phyloP scores from a whole-genome alignment of 768 basidiomycete species.

The Boletus edulis region DNA sequence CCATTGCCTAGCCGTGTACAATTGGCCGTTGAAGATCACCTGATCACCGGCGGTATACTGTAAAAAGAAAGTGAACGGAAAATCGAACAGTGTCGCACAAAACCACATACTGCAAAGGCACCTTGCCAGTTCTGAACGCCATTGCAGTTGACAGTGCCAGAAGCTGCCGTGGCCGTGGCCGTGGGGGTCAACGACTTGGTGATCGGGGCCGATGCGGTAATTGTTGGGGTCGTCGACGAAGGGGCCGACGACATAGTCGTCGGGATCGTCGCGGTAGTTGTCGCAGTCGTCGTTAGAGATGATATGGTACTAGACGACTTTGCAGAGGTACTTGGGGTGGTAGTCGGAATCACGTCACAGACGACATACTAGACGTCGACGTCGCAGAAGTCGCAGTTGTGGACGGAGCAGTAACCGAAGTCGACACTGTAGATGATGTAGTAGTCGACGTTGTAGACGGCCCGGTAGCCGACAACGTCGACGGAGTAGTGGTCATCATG shows the following conservation, averaged over 20 bases:
- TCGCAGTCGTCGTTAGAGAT: no score
- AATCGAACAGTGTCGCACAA: accelerated
- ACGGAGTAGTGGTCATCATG: not conserved
- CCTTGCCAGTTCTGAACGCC: conserved; percentile 24
- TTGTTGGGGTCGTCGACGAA: not conserved
- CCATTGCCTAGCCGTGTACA: conserved; percentile 29
- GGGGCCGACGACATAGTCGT: not conserved
- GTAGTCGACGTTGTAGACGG: not conserved
- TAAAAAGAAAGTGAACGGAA: not conserved
- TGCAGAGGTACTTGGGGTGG: no score
- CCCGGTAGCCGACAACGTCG: not conserved
- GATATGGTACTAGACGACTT: no score
- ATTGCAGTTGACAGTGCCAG: conserved; percentile 7
- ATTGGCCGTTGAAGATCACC: conserved; percentile 20
- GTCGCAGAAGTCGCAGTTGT: not conserved
- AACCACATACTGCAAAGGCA: conserved; percentile 16
- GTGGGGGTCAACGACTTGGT: not conserved
- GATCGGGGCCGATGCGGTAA: not conserved
- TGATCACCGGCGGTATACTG: conserved; percentile 25
- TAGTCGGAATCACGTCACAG: no score
- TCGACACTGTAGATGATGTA: not conserved
- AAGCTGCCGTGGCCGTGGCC: not conserved
- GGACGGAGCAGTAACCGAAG: not conserved
- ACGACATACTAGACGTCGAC: no score
- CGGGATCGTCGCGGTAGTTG: no score